Base-by-base conservation (phyloP, 2,329 filamentous ascomycete genomes). In the Hymenoscyphus fructigenus region DNA sequence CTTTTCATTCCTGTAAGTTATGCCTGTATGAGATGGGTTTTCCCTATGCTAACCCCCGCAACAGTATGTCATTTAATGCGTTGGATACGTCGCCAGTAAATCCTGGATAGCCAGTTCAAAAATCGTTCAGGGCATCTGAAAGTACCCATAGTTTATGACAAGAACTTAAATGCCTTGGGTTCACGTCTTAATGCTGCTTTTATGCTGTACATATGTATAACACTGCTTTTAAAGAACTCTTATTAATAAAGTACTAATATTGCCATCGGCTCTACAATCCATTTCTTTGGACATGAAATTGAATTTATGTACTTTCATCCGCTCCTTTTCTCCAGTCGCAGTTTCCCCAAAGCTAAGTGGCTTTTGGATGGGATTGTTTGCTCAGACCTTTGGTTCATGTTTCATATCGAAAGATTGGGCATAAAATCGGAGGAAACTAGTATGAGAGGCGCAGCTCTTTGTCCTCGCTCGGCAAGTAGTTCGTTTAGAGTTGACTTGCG, bases 1-100 rank as follows among this genome's bases (percentile, higher is more conserved):
- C 81, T 95, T 62, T 95, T 96, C 76, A 92, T 96, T 80, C 92
- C 92, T 44, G 82, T 84, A 73, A 75, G 79, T 77, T 15, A n/a
- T 26, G n/a, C 32, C n/a, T 26, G 9, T 38, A 7, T 3, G n/a
- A 6, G 7, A 36, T 56, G 50, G n/a, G 23, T 2, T 15, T 61
- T 17, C 57, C 17, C 7, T 55, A 7, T 28, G 44, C 60, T 61
- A 57, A 57, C 32, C 1, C 15, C 23, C 36, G 9, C 17, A 55
- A 38, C 29, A 59, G 57, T 59, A 59, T 59, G 57, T 59, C 20
- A 20, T 59, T 28, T 59, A 59, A 59, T 59, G 26, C 53, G 26
- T 57, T 57, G 44, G 44, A 50, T 50, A 50, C 7, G 26, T 23
- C 5, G 14, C 44, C 44, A 10, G 10, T 23, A 20, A 50, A 50